Conservation (phyloP, 495 filamentous ascomycete species). For the Penicillium egyptiacum region DNA sequence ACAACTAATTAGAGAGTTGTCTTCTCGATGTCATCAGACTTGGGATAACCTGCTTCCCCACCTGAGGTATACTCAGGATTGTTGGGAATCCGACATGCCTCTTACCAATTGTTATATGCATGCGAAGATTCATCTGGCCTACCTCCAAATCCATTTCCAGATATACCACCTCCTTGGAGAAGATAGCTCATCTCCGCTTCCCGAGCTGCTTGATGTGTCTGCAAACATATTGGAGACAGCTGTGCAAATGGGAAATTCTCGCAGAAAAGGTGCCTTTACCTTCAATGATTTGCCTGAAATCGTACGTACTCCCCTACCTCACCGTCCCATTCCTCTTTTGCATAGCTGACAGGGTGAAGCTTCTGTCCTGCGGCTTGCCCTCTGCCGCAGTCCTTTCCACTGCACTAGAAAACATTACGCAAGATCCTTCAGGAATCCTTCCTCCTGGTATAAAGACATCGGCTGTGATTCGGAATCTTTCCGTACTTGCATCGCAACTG, state of each 20-base stretch:
- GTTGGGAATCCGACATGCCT: slow-evolving; percentile 20
- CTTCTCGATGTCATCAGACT: slow-evolving; percentile 14
- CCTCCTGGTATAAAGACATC: slow-evolving; percentile 18
- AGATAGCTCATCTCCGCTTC: slow-evolving; percentile 3
- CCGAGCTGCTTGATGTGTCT: slow-evolving; percentile 20
- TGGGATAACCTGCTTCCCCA: slow-evolving; percentile 20
- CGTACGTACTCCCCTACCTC: slow-evolving; percentile 11
- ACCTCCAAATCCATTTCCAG: slow-evolving; percentile 24
- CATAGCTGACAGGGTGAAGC: slow-evolving; percentile 9
- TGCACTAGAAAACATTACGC: slow-evolving; percentile 13
- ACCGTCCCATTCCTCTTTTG: neutral
- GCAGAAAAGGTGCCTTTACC: slow-evolving; percentile 7
- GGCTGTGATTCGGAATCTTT: slow-evolving; percentile 20
- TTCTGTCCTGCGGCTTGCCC: slow-evolving; percentile 19
- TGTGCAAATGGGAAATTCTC: slow-evolving; percentile 19
- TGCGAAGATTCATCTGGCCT: slow-evolving; percentile 21
- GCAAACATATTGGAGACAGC: slow-evolving; percentile 22
- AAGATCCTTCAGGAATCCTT: slow-evolving; percentile 11
- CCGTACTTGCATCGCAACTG: slow-evolving; percentile 20
- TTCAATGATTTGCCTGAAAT: slow-evolving; percentile 19
- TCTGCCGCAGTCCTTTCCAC: slow-evolving; percentile 15
- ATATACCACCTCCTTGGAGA: slow-evolving; percentile 21
- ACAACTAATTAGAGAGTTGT: slow-evolving; percentile 15
- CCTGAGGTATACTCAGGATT: slow-evolving; percentile 16
- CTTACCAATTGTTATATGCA: slow-evolving; percentile 17